Evolutionary conservation across 2,329 filamentous ascomycete species (phyloP).

Genomic region (Colletotrichum higginsianum): DNA sequence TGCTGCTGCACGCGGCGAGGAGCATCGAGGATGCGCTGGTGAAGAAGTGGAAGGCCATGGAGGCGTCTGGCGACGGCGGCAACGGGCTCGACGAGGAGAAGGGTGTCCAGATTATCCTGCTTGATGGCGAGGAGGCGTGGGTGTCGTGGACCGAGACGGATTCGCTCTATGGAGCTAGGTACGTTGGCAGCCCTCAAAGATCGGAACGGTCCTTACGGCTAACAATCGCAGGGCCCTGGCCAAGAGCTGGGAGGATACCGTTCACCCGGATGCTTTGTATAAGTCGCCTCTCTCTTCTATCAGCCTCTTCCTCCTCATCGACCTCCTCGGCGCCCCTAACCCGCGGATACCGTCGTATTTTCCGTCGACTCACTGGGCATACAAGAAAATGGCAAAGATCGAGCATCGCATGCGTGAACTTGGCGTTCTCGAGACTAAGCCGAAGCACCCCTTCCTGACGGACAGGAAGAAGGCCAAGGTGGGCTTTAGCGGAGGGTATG

Average conservation of each 20-base stretch:
- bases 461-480: constrained; percentile 69
- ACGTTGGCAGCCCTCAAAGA: constrained; percentile 45
- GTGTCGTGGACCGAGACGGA: constrained; percentile 83
- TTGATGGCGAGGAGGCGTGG: constrained; percentile 97
- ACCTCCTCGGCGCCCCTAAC: constrained; percentile 81
- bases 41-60: constrained; percentile 84
- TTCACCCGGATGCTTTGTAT: constrained; percentile 82
- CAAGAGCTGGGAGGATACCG: constrained; percentile 81
- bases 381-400: constrained; percentile 79
- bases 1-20: constrained; percentile 88
- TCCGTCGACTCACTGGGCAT: constrained; percentile 93
- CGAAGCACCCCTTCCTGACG: constrained; percentile 73
- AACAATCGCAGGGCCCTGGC: constrained; percentile 73
- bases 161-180: constrained; percentile 90
- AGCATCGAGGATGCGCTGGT: constrained; percentile 85
- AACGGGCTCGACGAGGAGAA: constrained; percentile 78
- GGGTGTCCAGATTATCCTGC: constrained; percentile 88
- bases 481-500: constrained; percentile 63
- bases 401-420: constrained; percentile 82
- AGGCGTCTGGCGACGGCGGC: constrained; percentile 68
- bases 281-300: constrained; percentile 84
- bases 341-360: constrained; percentile 90
- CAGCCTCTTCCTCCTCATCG: constrained; percentile 90
- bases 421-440: constrained; percentile 73
- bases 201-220: background rate